Evolutionary conservation across 495 filamentous ascomycete species (phyloP).

Genomic region (Barbatosphaeria neglecta): DNA sequence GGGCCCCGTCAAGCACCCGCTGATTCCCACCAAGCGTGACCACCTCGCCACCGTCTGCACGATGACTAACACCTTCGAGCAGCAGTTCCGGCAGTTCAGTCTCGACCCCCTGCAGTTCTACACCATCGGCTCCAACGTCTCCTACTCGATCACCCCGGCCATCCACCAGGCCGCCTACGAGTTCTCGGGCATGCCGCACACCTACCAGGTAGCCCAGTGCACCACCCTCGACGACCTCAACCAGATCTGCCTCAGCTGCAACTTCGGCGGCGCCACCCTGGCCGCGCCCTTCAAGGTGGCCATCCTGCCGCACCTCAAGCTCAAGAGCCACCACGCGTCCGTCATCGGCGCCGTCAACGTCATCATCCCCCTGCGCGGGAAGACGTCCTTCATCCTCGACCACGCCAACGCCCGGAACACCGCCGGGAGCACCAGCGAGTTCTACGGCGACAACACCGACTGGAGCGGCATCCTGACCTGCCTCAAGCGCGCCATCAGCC

Average conservation of each 20-base stretch:
- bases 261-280: slow-evolving; percentile 65
- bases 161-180: slow-evolving; percentile 72
- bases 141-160: slow-evolving; percentile 63
- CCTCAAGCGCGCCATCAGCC: slow-evolving; percentile 63
- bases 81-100: slow-evolving; percentile 43
- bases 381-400: slow-evolving; percentile 48
- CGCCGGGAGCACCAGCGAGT: slow-evolving; percentile 50
- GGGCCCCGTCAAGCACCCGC: slow-evolving; percentile 56
- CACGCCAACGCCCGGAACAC: slow-evolving; percentile 55
- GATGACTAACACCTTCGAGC: slow-evolving; percentile 38
- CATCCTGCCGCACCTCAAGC: slow-evolving; percentile 53
- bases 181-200: slow-evolving; percentile 61
- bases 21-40: slow-evolving; percentile 41
- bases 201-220: slow-evolving; percentile 53
- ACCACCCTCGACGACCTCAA: slow-evolving; percentile 53
- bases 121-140: slow-evolving; percentile 59
- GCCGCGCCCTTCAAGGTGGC: slow-evolving; percentile 68
- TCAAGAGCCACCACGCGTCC: slow-evolving; percentile 62
- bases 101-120: slow-evolving; percentile 63
- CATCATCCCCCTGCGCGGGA: slow-evolving; percentile 58
- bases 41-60: slow-evolving; percentile 30
- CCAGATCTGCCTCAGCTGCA: slow-evolving; percentile 46
- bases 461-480: slow-evolving; percentile 64
- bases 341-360: slow-evolving; percentile 79
- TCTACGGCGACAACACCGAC: slow-evolving; percentile 80